Conservation (phyloP, 2,329 filamentous ascomycete species). For the Diaporthe ampelina region DNA sequence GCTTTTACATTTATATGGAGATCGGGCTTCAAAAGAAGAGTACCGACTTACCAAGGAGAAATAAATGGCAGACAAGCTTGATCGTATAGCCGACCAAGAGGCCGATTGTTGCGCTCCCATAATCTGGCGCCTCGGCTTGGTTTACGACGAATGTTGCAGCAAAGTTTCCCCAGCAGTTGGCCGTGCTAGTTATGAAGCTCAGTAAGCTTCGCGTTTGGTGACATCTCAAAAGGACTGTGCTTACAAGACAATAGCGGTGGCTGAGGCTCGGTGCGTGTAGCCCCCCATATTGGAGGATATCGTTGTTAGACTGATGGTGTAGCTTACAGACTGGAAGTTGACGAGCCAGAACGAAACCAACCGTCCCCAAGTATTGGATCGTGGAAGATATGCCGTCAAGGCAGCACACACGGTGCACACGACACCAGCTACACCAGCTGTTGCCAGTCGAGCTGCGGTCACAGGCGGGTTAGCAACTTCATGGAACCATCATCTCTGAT, state of each 20-base stretch:
- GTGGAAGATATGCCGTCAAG: slow-evolving; percentile 52
- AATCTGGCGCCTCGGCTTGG: slow-evolving; percentile 50
- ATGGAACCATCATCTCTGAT: no score
- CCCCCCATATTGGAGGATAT: slow-evolving; percentile 55
- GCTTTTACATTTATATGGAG: not conserved
- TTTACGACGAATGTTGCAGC: slow-evolving; percentile 55
- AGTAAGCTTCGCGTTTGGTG: not conserved
- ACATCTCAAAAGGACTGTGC: not conserved
- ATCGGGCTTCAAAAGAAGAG: not conserved
- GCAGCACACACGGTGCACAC: slow-evolving; percentile 53
- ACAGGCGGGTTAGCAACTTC: not conserved
- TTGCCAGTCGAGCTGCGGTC: slow-evolving; percentile 43
- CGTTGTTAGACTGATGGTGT: slow-evolving; percentile 52
- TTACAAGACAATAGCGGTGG: slow-evolving; percentile 53
- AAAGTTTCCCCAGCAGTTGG: slow-evolving; percentile 57
- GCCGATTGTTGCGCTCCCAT: slow-evolving; percentile 53
- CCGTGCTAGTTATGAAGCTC: slow-evolving; percentile 44
- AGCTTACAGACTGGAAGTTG: slow-evolving; percentile 54
- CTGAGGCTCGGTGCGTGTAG: slow-evolving; percentile 52
- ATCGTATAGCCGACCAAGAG: slow-evolving; percentile 56
- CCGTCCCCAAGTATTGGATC: slow-evolving; percentile 51
- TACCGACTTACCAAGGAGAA: slow-evolving; percentile 49
- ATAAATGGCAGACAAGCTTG: slow-evolving; percentile 53
- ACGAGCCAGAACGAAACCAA: slow-evolving; percentile 55
- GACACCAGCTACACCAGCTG: slow-evolving; percentile 51